Conservation (phyloP, 306 rosid species). For the Parietaria judaica region DNA sequence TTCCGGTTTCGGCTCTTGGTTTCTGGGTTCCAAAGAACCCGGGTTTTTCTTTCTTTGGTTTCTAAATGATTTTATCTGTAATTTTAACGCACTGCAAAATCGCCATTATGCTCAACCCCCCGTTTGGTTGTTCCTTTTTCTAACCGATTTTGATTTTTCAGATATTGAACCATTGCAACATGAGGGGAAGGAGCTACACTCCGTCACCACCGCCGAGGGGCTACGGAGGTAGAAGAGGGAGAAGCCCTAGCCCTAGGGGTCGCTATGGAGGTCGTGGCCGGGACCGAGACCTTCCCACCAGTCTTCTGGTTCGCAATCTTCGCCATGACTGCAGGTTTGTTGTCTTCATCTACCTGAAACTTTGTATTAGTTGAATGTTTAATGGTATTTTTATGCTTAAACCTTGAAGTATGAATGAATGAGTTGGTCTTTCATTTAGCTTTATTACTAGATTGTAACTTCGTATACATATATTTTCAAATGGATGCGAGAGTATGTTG, state of each 20-base stretch:
- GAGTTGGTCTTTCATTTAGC: too few species aligned
- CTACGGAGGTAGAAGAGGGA: constrained; percentile 71
- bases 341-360: constrained; percentile 6
- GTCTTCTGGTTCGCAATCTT: constrained; percentile 97
- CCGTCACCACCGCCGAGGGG: constrained; percentile 89
- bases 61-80: too few species aligned
- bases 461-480: too few species aligned
- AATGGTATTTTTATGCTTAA: too few species aligned
- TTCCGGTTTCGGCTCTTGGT: too few species aligned
- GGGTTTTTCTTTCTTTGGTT: too few species aligned
- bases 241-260: constrained; percentile 93
- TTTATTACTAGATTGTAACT: too few species aligned
- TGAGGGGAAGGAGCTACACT: constrained; percentile 92
- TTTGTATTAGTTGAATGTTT: too few species aligned
- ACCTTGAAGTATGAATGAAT: too few species aligned
- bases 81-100: too few species aligned
- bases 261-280: constrained; percentile 66
- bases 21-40: too few species aligned
- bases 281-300: constrained; percentile 74
- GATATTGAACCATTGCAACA: constrained; percentile 10
- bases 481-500: background rate
- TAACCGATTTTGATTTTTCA: background rate
- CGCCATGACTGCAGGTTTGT: constrained; percentile 88
- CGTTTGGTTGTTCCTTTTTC: background rate
- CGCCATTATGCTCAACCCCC: too few species aligned